phyloP scores from a whole-genome alignment of 768 basidiomycete species.

The Kwoniella sp. region DNA sequence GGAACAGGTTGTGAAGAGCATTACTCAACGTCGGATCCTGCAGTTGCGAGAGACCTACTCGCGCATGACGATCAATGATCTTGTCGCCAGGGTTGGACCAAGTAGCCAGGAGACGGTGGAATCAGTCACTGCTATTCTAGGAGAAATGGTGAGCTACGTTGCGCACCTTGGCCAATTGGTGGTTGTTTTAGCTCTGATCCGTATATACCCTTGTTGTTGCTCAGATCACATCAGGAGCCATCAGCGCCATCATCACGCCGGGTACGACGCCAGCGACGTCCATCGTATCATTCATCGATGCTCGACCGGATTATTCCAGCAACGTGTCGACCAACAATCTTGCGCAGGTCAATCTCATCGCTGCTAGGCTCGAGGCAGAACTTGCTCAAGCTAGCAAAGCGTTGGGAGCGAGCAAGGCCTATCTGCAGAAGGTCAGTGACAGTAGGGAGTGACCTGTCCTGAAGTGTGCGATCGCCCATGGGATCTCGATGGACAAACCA shows the following conservation, averaged over 20 bases:
- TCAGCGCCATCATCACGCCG: slow-evolving; percentile 18
- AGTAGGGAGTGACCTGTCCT: neutral
- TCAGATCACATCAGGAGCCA: slow-evolving; percentile 18
- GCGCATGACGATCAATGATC: slow-evolving; percentile 30
- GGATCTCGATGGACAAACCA: too few relatives aligned
- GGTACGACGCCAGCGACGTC: slow-evolving; percentile 12
- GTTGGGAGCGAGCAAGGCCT: slow-evolving; percentile 32
- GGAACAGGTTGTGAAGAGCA: slow-evolving; percentile 36
- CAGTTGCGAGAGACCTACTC: slow-evolving; percentile 38
- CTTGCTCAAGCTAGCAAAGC: slow-evolving; percentile 21
- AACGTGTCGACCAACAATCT: slow-evolving; percentile 8
- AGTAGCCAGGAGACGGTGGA: slow-evolving; percentile 13
- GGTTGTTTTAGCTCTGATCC: too few relatives aligned
- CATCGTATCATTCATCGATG: slow-evolving; percentile 39
- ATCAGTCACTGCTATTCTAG: slow-evolving; percentile 18
- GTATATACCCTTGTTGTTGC: neutral
- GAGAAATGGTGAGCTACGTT: slow-evolving; percentile 38
- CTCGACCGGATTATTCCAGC: slow-evolving; percentile 1
- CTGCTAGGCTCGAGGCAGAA: slow-evolving; percentile 25
- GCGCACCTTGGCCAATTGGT: neutral
- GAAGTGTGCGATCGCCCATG: too few relatives aligned
- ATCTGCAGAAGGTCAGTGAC: slow-evolving; percentile 35
- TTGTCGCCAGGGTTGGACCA: slow-evolving; percentile 28
- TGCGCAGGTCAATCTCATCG: slow-evolving; percentile 16
- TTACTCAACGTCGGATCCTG: slow-evolving; percentile 33